Evolutionary conservation across 2,329 filamentous ascomycete genomes (phyloP).

Genomic region (Calycina marina): DNA sequence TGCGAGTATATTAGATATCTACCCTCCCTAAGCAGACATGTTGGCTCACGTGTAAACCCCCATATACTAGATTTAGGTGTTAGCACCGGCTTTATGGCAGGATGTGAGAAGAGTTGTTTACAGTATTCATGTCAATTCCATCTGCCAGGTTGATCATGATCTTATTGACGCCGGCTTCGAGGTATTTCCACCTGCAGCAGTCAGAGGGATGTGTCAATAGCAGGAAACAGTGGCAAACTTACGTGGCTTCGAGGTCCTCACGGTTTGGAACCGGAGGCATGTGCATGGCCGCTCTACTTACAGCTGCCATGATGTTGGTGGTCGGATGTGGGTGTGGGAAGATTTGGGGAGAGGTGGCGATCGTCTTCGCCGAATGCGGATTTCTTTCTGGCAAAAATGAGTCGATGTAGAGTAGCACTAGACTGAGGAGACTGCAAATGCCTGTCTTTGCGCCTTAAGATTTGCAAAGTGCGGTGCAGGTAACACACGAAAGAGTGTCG

Average conservation of each 20-base stretch:
- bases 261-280: constrained; percentile 46
- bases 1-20: constrained; percentile 29
- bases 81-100: neutral
- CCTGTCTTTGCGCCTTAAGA: too few species aligned
- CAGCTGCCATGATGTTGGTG: constrained; percentile 9
- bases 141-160: constrained; percentile 89
- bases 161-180: constrained; percentile 74
- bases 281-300: constrained; percentile 6
- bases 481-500: too few species aligned
- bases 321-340: too few species aligned
- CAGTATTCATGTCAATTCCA: constrained; percentile 84
- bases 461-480: too few species aligned
- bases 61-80: constrained; percentile 60
- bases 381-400: too few species aligned
- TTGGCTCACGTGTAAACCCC: constrained; percentile 69
- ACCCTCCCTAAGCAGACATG: constrained; percentile 4
- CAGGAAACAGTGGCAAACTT: constrained; percentile 22
- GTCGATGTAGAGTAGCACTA: too few species aligned
- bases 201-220: constrained; percentile 1
- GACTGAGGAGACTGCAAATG: too few species aligned
- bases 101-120: constrained; percentile 26
- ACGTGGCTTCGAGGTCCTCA: constrained; percentile 50
- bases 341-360: too few species aligned
- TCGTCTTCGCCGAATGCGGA: too few species aligned
- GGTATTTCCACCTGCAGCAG: constrained; percentile 62